Conservation (phyloP, 2,329 filamentous ascomycete genomes). For the Fusarium subtropicale region DNA sequence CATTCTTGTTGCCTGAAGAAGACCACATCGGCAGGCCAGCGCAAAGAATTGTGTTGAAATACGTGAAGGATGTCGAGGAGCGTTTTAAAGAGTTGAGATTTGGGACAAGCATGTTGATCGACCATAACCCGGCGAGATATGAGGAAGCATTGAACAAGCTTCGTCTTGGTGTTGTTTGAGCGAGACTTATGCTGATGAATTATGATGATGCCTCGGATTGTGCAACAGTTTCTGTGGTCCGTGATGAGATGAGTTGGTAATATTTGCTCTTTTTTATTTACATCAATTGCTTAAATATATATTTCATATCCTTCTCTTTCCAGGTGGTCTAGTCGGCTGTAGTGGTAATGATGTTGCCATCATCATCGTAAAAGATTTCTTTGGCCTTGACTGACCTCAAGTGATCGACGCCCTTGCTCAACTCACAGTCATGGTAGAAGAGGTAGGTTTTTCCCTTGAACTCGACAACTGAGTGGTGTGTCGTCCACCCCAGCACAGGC, state of each 20-base stretch:
- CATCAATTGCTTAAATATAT: not conserved
- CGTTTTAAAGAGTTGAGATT: constrained; percentile 78
- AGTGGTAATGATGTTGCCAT: constrained; percentile 68
- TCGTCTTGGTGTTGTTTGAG: constrained; percentile 59
- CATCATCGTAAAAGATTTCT: constrained; percentile 77
- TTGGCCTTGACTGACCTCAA: constrained; percentile 78
- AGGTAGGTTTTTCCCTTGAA: constrained; percentile 78
- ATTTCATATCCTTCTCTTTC: not conserved
- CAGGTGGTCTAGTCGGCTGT: constrained; percentile 41
- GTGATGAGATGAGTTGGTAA: constrained; percentile 1
- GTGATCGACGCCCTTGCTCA: constrained; percentile 77
- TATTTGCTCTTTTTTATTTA: not conserved
- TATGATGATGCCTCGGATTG: constrained; percentile 13
- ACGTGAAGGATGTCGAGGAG: constrained; percentile 76
- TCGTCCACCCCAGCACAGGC: constrained; percentile 84
- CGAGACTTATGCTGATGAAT: not conserved
- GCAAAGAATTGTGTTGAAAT: constrained; percentile 75
- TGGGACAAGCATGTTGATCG: constrained; percentile 77
- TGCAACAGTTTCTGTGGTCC: constrained; percentile 1
- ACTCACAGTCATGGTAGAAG: constrained; percentile 79
- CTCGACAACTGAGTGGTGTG: constrained; percentile 82
- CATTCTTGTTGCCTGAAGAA: constrained; percentile 63
- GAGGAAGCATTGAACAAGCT: constrained; percentile 75
- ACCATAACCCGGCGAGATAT: constrained; percentile 81
- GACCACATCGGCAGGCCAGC: constrained; percentile 73